Percentiles rank a stretch among this genome's conserved stretches.
Conservation (phyloP, 2,329 filamentous ascomycete species). For the Thielaviopsis punctulata region DNA sequence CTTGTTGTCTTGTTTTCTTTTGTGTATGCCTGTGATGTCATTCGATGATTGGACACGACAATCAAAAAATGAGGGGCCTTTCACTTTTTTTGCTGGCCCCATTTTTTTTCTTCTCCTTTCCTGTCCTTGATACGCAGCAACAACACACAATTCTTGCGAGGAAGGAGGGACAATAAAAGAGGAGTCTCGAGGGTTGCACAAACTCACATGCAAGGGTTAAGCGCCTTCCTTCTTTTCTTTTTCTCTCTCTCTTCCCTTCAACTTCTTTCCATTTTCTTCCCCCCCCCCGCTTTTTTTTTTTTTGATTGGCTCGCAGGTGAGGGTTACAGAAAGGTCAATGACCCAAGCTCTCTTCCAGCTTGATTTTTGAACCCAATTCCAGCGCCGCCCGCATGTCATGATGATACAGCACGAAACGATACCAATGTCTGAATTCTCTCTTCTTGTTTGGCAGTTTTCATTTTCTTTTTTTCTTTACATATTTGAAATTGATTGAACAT, state of each 20-base stretch:
- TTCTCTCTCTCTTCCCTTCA: too few relatives aligned
- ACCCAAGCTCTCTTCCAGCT: too few relatives aligned
- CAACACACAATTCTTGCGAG: too few relatives aligned
- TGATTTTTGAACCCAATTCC: not conserved
- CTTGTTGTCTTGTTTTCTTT: not conserved
- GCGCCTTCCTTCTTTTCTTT: not conserved
- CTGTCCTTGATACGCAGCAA: too few relatives aligned
- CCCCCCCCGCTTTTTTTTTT: not conserved
- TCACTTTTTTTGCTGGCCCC: not conserved
- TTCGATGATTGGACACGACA: not conserved
- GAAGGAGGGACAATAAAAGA: too few relatives aligned
- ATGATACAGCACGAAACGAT: not conserved
- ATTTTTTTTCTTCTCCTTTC: not conserved
- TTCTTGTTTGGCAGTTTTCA: not conserved
- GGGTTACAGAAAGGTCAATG: too few relatives aligned
- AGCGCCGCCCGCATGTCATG: not conserved
- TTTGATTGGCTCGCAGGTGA: not conserved
- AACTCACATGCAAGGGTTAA: too few relatives aligned
- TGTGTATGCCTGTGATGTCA: not conserved
- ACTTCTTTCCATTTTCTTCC: not conserved
- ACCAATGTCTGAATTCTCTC: not conserved
- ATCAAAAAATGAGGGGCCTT: not conserved
- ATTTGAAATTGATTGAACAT: not conserved
- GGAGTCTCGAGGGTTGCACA: too few relatives aligned
- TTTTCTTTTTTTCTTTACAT: not conserved